Evolutionary conservation across 805 yeast species (phyloP).

Genomic region (Priceomyces melissophilus): DNA sequence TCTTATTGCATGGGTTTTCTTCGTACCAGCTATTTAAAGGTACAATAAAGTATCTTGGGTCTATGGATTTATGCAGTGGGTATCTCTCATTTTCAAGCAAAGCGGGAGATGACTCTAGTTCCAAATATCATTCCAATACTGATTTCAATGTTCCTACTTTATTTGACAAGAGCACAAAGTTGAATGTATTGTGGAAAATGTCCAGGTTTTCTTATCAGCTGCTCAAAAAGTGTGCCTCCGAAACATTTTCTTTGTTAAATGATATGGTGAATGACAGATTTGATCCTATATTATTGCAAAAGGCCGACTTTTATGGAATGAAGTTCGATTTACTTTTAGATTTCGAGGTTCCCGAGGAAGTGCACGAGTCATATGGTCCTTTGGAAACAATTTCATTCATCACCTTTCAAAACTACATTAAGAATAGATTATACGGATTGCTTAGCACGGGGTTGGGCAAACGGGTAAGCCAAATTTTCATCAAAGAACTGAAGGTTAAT

Average conservation of each 20-base stretch:
- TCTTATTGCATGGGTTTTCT: slow-evolving; percentile 82
- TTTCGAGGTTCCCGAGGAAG: slow-evolving; percentile 44
- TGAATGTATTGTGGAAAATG: slow-evolving; percentile 82
- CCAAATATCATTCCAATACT: slow-evolving; percentile 43
- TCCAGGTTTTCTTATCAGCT: slow-evolving; percentile 60
- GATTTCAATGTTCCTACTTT: slow-evolving; percentile 75
- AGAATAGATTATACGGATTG: slow-evolving; percentile 57
- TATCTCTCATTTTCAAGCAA: slow-evolving; percentile 64
- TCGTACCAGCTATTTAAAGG: slow-evolving; percentile 93
- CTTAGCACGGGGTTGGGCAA: slow-evolving; percentile 56
- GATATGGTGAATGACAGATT: slow-evolving; percentile 85
- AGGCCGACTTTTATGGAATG: slow-evolving; percentile 49
- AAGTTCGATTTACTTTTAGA: slow-evolving; percentile 65
- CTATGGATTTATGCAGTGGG: slow-evolving; percentile 68
- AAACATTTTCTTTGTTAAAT: slow-evolving; percentile 64
- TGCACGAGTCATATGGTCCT: slow-evolving; percentile 55
- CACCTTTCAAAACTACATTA: slow-evolving; percentile 63
- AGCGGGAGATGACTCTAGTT: slow-evolving; percentile 41
- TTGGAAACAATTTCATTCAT: slow-evolving; percentile 68
- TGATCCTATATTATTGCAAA: slow-evolving; percentile 67
- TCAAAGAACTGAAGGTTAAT: slow-evolving; percentile 22
- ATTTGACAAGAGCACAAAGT: slow-evolving; percentile 70
- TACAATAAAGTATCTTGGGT: slow-evolving; percentile 74
- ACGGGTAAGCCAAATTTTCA: slow-evolving; percentile 38
- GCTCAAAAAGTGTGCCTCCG: slow-evolving; percentile 62